Conservation (phyloP, 805 yeast species). For the Maudiozyma barnettii region DNA sequence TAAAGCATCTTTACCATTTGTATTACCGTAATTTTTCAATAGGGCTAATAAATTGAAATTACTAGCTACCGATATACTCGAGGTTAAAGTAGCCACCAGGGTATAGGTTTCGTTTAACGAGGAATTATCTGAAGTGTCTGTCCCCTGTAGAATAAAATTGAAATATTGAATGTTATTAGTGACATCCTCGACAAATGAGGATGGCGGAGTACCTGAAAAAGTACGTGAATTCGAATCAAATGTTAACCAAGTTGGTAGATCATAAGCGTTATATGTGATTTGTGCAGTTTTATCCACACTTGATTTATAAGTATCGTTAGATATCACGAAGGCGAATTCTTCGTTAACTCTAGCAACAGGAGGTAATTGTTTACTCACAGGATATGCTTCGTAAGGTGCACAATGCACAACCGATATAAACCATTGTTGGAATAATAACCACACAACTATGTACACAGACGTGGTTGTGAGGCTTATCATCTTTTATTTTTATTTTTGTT, state of each 20-base stretch:
- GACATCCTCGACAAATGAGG: conserved; percentile 13
- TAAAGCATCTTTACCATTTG: conserved; percentile 68
- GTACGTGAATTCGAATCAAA: conserved; percentile 56
- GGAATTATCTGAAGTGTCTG: conserved; percentile 44
- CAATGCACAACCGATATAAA: neutral
- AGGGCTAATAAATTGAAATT: conserved; percentile 34
- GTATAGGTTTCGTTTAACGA: conserved; percentile 41
- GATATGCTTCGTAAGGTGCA: conserved; percentile 27
- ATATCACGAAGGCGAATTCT: conserved; percentile 54
- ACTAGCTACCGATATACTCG: conserved; percentile 40
- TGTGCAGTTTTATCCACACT: conserved; percentile 31
- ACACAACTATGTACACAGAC: neutral
- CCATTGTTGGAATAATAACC: neutral
- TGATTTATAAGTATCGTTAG: conserved; percentile 57
- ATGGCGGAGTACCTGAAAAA: conserved; percentile 58
- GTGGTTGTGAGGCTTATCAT: neutral
- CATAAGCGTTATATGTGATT: conserved; percentile 46
- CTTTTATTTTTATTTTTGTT: too few relatives aligned
- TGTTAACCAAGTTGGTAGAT: conserved; percentile 68
- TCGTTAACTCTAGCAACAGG: conserved; percentile 70
- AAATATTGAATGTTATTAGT: conserved; percentile 38
- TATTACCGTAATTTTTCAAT: conserved; percentile 55
- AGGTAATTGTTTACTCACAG: conserved; percentile 61
- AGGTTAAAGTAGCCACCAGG: conserved; percentile 48
- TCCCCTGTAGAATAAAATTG: conserved; percentile 50